Evolutionary conservation across 441 rosid genomes (phyloP), one percentile per base, ranked within the genome.

Genomic region (California macrophylla): DNA sequence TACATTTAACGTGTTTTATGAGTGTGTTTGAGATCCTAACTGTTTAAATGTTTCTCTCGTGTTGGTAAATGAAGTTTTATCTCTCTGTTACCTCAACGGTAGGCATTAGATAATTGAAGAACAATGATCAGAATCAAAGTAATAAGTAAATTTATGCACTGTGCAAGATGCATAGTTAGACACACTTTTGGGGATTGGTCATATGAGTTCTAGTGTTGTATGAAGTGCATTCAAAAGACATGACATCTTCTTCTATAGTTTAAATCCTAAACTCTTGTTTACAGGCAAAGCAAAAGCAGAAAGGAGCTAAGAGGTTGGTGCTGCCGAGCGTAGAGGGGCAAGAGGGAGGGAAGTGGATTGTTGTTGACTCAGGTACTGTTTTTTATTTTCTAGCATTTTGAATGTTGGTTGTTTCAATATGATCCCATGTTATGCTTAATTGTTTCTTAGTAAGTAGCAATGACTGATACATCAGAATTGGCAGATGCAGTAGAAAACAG

Each of bases 271-370:
- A 6, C 67, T 67, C 76, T 69, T 12, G 54, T 32, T 72, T 60
- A 67, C 80, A 91, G 97, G 92, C 88, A 23, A 93, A 93, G 86
- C 85, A 86, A 71, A 91, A 87, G 81, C 93, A 93, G 76, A 83
- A 75, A 70, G 93, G 97, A 75, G 89, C 88, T 6, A 75, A 68
- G 70, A 80, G 89, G 54, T 52, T 87, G 66, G 74, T 74, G 67
- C 80, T 91, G 26, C 97, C 95, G 2, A 83, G 85, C 32, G 86
- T 93, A 26, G 82, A 89, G 79, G 97, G 97, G 5, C 83, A 79
- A 68, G 85, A 86, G 68, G 83, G 83, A 18, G 96, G 91, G 66
- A 91, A 91, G 73, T 93, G 98, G 97, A 81, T 93, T 50, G 87
- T 93, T 1, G 66, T 93, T 1, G 96, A 89, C 76, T 91, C 90